Base-by-base conservation (phyloP, 768 basidiomycete species). In the Hygrocybe punicea region DNA sequence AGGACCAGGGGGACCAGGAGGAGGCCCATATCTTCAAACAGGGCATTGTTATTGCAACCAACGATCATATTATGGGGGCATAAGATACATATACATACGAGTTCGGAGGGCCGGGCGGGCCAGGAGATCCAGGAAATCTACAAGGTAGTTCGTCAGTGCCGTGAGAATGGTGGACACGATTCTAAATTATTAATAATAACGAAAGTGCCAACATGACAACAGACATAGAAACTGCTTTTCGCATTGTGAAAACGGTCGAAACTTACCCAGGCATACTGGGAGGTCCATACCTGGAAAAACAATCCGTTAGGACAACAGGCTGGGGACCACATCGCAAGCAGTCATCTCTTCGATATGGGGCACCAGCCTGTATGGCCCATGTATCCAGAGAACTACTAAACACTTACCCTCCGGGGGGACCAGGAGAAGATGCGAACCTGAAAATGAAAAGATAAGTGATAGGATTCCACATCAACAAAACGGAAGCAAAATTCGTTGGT, bases 381-480 rank as follows among this genome's bases (percentile, higher is more conserved):
- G 46, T 14, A 58, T 45, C 9, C 14, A 17, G 45, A 35, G 29
- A 4, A 23, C 4, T 29, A 16, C 29, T 13, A 13, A 29, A 39
- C 29, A 59, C 56, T 37, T 24, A 58, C 60, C 55, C 51, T 46
- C 57, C 57, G 25, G 58, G 58, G 13, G 51, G 35, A 14, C 56
- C 59, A 45, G 57, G 50, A 13, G 42, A 42, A 25, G 37, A n/a
- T 8, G 42, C 53, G 19, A 14, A 40, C 16, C 42, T 33, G 9
- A 14, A 11, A 44, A 17, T 9, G 17, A n/a, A 14, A 7, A 42
- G 1, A 25, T 14, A 29, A 39, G 37, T 10, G 37, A 39, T 19
- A n/a, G 36, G n/a, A 42, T 11, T 17, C 25, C 11, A 42, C n/a
- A 14, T 40, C 8, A 40, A 42, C 17, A 6, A 29, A 29, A 29